These are phyloP conservation scores for Plasmodium fragile DNA, from an alignment of 169 alveolate species.

Conservation along the genomic window DNA sequence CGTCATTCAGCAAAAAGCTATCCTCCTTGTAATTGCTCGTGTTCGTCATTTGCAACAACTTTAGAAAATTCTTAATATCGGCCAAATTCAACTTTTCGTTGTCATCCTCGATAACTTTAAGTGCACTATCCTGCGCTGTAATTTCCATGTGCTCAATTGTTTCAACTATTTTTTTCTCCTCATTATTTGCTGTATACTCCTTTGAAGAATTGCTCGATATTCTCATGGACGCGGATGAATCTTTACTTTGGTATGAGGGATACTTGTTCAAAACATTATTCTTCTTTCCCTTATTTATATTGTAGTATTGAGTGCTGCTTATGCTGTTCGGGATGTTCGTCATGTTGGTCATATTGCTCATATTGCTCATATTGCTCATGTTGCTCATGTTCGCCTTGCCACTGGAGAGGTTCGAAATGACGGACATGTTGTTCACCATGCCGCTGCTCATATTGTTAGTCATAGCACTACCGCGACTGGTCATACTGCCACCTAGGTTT, in stretches of 20 bases:
- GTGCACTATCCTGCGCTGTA: conserved; percentile 70
- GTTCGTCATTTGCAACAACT: conserved; percentile 43
- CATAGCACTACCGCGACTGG: neutral
- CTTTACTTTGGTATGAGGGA: conserved; percentile 22
- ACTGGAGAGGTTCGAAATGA: neutral
- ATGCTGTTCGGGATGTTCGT: neutral
- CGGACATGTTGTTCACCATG: neutral
- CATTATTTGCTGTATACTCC: conserved; percentile 15
- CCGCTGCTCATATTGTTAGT: neutral
- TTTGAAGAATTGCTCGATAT: conserved; percentile 68
- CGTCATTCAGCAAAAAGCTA: conserved; percentile 44
- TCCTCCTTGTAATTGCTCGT: conserved; percentile 18
- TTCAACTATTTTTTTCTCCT: conserved; percentile 26
- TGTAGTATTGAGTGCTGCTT: neutral
- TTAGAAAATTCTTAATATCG: conserved; percentile 60
- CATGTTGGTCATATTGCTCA: neutral
- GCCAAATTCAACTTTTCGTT: conserved; percentile 51
- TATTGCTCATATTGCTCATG: neutral
- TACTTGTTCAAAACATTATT: conserved; percentile 3
- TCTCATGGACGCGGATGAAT: conserved; percentile 42
- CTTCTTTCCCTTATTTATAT: neutral
- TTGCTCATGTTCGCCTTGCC: neutral
- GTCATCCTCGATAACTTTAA: conserved; percentile 70
- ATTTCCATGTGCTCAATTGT: conserved; percentile 69
- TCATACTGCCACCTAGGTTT: neutral